Evolutionary conservation across 2,329 filamentous ascomycete genomes (phyloP).

Genomic region (Seiridium unicorne): DNA sequence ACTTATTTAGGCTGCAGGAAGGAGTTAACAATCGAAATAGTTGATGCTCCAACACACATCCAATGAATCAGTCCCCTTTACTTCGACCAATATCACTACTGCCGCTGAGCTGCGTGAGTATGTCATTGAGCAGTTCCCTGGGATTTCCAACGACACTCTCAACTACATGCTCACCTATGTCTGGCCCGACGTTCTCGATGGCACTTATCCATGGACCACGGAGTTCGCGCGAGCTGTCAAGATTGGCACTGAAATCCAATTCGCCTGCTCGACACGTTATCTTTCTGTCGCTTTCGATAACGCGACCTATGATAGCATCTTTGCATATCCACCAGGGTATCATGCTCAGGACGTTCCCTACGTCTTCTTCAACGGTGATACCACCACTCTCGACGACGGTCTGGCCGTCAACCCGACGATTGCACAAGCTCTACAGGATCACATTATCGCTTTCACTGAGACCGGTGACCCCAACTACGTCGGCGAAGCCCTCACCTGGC

Average conservation of each 20-base stretch:
- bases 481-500: conserved; percentile 18
- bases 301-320: conserved; percentile 49
- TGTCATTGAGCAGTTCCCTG: conserved; percentile 13
- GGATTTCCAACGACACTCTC: conserved; percentile 22
- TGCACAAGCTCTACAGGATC: conserved; percentile 32
- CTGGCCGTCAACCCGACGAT: conserved; percentile 25
- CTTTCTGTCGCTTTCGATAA: conserved; percentile 44
- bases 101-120: conserved; percentile 21
- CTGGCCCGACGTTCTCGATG: conserved; percentile 48
- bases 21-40: neutral
- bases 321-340: conserved; percentile 48
- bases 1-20: neutral
- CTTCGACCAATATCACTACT: conserved; percentile 37
- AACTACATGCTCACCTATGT: conserved; percentile 40
- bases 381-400: conserved; percentile 21
- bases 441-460: conserved; percentile 31
- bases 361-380: conserved; percentile 44
- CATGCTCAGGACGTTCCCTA: conserved; percentile 52
- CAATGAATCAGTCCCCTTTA: conserved; percentile 44
- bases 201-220: conserved; percentile 38
- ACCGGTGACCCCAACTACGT: conserved; percentile 25
- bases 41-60: conserved; percentile 35
- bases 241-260: conserved; percentile 39
- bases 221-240: conserved; percentile 39
- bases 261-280: conserved; percentile 52